Evolutionary conservation across 108 stramenopile genomes (phyloP).

Genomic region (Nitzschia putrida): DNA sequence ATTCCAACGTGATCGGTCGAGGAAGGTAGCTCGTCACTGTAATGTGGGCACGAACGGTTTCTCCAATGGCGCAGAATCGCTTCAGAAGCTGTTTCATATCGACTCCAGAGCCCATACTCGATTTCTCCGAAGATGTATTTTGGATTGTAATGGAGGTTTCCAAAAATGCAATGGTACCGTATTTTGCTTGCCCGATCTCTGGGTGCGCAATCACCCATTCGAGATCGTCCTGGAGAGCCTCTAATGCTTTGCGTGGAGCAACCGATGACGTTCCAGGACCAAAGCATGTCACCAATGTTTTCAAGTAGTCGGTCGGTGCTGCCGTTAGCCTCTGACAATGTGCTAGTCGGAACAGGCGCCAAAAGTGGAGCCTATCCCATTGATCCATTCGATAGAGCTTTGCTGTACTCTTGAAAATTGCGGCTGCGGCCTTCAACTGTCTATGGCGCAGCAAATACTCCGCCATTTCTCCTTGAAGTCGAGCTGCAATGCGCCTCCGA

Average conservation of each 20-base stretch:
- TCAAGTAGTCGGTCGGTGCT: conserved; percentile 63
- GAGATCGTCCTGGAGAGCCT: conserved; percentile 63
- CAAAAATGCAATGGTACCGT: conserved; percentile 62
- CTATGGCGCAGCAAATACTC: conserved; percentile 64
- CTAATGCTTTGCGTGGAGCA: conserved; percentile 58
- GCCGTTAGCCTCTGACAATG: conserved; percentile 67
- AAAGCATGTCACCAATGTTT: conserved; percentile 74
- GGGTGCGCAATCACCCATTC: conserved; percentile 58
- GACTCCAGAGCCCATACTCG: conserved; percentile 41
- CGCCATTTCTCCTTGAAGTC: conserved; percentile 63
- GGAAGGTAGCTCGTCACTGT: conserved; percentile 64
- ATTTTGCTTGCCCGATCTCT: conserved; percentile 47
- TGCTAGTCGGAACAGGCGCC: conserved; percentile 79
- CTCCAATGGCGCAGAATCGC: conserved; percentile 61
- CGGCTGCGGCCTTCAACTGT: conserved; percentile 53
- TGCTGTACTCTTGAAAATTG: conserved; percentile 52
- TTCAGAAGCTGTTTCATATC: conserved; percentile 61
- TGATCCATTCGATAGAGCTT: conserved; percentile 62
- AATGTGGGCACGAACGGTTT: conserved; percentile 46
- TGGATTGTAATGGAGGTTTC: conserved; percentile 56
- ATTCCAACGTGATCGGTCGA: conserved; percentile 53
- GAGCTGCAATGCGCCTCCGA: conserved; percentile 57
- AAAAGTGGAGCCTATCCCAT: conserved; percentile 74
- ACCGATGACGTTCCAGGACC: conserved; percentile 53
- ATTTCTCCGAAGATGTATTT: conserved; percentile 30